Conservation (phyloP, 176 grass and related monocot species). For the Neostapfia colusana region DNA sequence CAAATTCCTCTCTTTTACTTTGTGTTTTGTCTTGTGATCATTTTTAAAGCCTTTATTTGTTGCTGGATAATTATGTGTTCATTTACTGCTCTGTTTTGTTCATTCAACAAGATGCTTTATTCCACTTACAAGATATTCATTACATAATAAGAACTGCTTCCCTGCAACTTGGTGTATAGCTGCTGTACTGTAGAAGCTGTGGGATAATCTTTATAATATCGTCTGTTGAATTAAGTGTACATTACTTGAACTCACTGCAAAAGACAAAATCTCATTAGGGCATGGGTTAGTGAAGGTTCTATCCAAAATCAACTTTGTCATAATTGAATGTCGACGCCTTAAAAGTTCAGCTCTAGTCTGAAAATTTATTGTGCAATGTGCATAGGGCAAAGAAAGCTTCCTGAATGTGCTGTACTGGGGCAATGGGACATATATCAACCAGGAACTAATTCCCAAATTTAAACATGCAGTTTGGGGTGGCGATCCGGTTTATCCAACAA, state of each 20-base stretch:
- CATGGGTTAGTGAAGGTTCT: not conserved
- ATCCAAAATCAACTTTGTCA: not conserved
- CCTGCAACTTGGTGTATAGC: not conserved
- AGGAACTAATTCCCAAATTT: slow-evolving; percentile 31
- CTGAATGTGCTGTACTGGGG: not conserved
- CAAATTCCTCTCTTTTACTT: not conserved
- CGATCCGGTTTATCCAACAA: slow-evolving; percentile 97
- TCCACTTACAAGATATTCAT: slow-evolving; percentile 5
- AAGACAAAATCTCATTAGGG: not conserved
- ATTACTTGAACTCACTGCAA: slow-evolving; percentile 25
- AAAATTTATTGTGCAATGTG: slow-evolving; percentile 4
- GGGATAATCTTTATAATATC: not conserved
- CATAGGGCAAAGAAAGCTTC: not conserved
- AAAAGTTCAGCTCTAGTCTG: slow-evolving; percentile 6
- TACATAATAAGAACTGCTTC: not conserved
- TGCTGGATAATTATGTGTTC: slow-evolving; percentile 18
- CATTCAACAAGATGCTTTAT: slow-evolving; percentile 14
- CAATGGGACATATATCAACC: slow-evolving; percentile 9
- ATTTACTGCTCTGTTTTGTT: slow-evolving; percentile 17
- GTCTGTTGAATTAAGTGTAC: slow-evolving; percentile 9
- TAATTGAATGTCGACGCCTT: not conserved
- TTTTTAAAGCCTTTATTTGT: not conserved
- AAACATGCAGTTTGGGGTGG: slow-evolving; percentile 84
- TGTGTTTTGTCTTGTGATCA: slow-evolving; percentile 1
- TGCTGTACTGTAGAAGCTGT: not conserved